Evolutionary conservation across 441 rosid species (phyloP), one percentile per base, ranked within the genome.

Genomic region (Adansonia rubrostipa): DNA sequence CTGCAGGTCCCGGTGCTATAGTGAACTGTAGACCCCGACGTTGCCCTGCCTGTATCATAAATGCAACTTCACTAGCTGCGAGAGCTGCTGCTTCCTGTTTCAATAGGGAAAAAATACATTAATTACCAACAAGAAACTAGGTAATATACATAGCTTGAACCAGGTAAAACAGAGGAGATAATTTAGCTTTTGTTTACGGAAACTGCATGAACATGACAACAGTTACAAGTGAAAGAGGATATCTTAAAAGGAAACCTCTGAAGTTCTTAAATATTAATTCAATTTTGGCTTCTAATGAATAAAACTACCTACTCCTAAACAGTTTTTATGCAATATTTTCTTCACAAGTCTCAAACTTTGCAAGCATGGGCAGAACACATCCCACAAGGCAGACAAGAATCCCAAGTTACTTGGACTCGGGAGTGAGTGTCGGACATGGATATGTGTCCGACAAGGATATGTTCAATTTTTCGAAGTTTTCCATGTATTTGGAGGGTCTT

Each of bases 61-160:
- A 92, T 57, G 97, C 93, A 74, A 92, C 94, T 69, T 69, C 73
- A 14, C 58, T 50, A 22, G 73, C 73, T 6, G 73, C 58, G 13
- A 47, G 73, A 47, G 96, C 98, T 6, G 93, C 97, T 9, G 95
- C 96, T 89, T 96, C 99, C 99, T 95, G 92, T 73, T 83, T 78
- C 53, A 65, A 71, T 44, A 63, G 13, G n/a, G 44, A 57, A 50
- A 33, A n/a, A 20, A 11, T 3, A 15, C 17, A 44, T 56, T 36
- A 47, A 44, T 9, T 13, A 54, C 8, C 15, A 48, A 44, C 0
- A 10, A 62, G 28, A 9, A 54, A 57, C 63, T 17, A 61, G 45
- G 33, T 10, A 66, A 20, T 6, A 65, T 2, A 53, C 51, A 74
- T 42, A 73, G 7, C n/a, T 20, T 58, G 53, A 24, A 50, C 74